Evolutionary conservation across 1,284 basidiomycete genomes (phyloP).

Genomic region (Naganishia cerealis): DNA sequence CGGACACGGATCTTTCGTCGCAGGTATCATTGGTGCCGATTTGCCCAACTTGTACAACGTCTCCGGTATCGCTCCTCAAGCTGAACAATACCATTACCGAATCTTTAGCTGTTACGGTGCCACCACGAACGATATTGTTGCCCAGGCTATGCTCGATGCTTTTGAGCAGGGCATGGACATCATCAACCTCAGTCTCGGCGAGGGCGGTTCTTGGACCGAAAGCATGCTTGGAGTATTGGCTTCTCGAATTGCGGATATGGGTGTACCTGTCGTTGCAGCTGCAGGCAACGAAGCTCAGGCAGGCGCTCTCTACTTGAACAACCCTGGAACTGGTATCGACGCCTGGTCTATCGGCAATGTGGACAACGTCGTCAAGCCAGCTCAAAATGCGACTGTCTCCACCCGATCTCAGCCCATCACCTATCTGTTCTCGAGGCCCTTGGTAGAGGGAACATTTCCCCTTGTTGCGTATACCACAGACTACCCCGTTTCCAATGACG

Average conservation of each 20-base stretch:
- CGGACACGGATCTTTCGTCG: slow-evolving; percentile 64
- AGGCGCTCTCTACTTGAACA: slow-evolving; percentile 53
- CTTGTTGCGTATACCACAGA: slow-evolving; percentile 43
- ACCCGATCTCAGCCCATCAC: slow-evolving; percentile 44
- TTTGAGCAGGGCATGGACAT: slow-evolving; percentile 62
- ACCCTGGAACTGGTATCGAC: slow-evolving; percentile 50
- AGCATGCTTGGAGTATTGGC: slow-evolving; percentile 60
- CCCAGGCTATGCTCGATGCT: slow-evolving; percentile 51
- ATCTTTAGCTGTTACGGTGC: slow-evolving; percentile 54
- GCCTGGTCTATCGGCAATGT: slow-evolving; percentile 49
- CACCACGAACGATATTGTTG: slow-evolving; percentile 53
- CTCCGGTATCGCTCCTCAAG: slow-evolving; percentile 50
- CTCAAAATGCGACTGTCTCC: slow-evolving; percentile 44
- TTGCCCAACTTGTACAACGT: slow-evolving; percentile 59
- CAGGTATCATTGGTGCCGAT: slow-evolving; percentile 62
- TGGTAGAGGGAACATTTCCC: slow-evolving; percentile 39
- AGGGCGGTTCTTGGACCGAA: slow-evolving; percentile 63
- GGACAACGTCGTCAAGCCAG: slow-evolving; percentile 48
- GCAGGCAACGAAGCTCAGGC: slow-evolving; percentile 53
- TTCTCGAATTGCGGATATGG: slow-evolving; percentile 59
- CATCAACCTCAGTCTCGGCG: slow-evolving; percentile 65
- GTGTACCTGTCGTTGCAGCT: slow-evolving; percentile 58
- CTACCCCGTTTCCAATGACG: slow-evolving; percentile 40
- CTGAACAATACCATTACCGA: slow-evolving; percentile 50
- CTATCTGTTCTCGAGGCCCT: slow-evolving; percentile 44